These are phyloP conservation scores for Cystobasidium pallidum DNA, from an alignment of 1,284 basidiomycete genomes.

Conservation along the genomic window DNA sequence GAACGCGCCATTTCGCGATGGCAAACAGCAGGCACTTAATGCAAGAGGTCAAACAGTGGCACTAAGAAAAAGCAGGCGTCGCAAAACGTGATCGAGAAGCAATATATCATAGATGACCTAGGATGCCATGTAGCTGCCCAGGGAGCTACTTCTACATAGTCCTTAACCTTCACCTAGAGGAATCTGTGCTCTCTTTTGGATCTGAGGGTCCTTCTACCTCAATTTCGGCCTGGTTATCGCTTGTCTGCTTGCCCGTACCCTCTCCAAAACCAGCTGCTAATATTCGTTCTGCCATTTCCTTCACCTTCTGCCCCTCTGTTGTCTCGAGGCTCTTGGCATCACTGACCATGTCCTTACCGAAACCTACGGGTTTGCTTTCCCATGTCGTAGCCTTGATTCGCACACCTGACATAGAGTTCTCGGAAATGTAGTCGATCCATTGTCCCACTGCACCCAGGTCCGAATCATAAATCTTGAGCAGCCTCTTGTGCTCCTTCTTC, in stretches of 20 bases:
- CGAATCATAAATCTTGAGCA: slow-evolving; percentile 89
- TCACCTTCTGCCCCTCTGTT: slow-evolving; percentile 31
- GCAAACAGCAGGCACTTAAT: background rate
- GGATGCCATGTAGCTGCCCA: no score
- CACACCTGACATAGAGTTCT: slow-evolving; percentile 79
- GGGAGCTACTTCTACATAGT: no score
- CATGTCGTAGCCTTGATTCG: slow-evolving; percentile 81
- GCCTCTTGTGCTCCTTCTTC: slow-evolving; percentile 76
- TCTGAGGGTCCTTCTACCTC: background rate
- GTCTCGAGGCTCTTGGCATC: slow-evolving; percentile 1
- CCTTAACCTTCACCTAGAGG: no score
- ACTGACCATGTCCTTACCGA: slow-evolving; percentile 60
- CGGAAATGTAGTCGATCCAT: slow-evolving; percentile 79
- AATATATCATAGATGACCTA: no score
- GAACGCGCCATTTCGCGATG: slow-evolving; percentile 1
- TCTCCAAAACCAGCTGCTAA: slow-evolving; percentile 31
- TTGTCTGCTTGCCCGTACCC: slow-evolving; percentile 2
- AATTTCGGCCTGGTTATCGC: background rate
- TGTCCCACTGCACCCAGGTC: slow-evolving; percentile 75
- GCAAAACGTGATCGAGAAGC: slow-evolving; percentile 17
- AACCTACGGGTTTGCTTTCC: slow-evolving; percentile 70
- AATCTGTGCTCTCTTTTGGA: background rate
- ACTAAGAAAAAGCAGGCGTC: background rate
- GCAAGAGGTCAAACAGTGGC: background rate
- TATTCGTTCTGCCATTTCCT: slow-evolving; percentile 37